Base-by-base conservation (phyloP, 192 early-diverging fungal species). In the Haplosporangium gracile region DNA sequence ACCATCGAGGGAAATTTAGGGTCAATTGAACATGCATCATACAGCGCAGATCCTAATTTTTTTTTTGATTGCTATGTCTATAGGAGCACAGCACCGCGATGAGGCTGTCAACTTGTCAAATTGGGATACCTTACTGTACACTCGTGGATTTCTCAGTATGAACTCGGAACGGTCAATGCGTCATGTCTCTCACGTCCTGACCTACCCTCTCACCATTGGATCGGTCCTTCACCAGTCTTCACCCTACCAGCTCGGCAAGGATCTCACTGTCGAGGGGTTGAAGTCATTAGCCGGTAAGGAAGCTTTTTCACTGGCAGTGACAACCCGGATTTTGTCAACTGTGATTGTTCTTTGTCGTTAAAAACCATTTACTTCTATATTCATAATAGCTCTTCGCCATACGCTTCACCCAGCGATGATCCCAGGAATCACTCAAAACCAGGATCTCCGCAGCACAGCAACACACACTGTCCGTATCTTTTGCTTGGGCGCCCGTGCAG, bases 51-150 rank as follows among this genome's bases (percentile, higher is more conserved):
- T 40, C 38, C 69, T 70, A 24, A 72, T 71, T 4, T 42, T 24
- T 72, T 6, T 32, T 65, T 32, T 29, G 26, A 34, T 26, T 29
- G 22, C 49, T 22, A 18, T 18, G 13, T 45, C 5, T 42, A 77
- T 76, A 79, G 84, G 93, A 70, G 93, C 95, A 87, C 89, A 82
- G 65, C 91, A 92, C 60, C 91, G 93, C 38, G 95, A 96, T 90
- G 91, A 94, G 76, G 90, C 92, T 26, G 92, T 96, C 74, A 96
- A 96, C 75, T 88, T 96, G 89, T 92, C 89, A 73, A 94, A 90
- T 85, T 96, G 95, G 95, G 94, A 96, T 80, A 89, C 92, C 24
- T 95, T 92, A 78, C 83, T 96, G 81, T 96, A 95, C 81, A 96
- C 95, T 49, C 91, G 95, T 76, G 91, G 92, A 85, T 96, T 96